Evolutionary conservation across 345 rosid genomes (phyloP).

Genomic region (Heritiera littoralis): DNA sequence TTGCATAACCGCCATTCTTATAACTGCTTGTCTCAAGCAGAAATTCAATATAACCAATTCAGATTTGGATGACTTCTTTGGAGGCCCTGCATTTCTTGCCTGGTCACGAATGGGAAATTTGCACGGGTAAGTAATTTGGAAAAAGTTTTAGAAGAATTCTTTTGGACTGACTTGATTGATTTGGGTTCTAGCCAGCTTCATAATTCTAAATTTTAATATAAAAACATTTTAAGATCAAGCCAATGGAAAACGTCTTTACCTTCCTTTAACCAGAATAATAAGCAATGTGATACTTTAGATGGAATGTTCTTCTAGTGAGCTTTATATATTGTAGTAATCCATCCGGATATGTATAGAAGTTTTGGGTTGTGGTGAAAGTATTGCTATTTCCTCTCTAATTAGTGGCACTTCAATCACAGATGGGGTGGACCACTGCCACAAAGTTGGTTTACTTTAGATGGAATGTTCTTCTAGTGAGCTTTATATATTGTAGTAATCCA

Average conservation of each 20-base stretch:
- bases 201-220: neutral
- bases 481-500: neutral
- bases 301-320: slow-evolving; percentile 18
- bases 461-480: slow-evolving; percentile 18
- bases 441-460: neutral
- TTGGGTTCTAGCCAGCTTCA: slow-evolving; percentile 8
- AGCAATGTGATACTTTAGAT: slow-evolving; percentile 9
- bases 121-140: slow-evolving; percentile 50
- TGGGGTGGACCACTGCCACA: too few relatives aligned
- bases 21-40: slow-evolving; percentile 35
- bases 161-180: neutral
- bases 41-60: slow-evolving; percentile 53
- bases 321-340: neutral
- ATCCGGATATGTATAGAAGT: neutral
- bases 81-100: slow-evolving; percentile 82
- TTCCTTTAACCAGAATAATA: neutral
- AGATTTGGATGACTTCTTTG: slow-evolving; percentile 65
- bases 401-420: too few relatives aligned
- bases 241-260: slow-evolving; percentile 4
- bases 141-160: slow-evolving; percentile 16
- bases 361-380: neutral
- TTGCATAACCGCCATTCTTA: slow-evolving; percentile 6
- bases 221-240: slow-evolving; percentile 4
- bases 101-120: slow-evolving; percentile 80
- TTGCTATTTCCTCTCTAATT: neutral